Evolutionary conservation across 352 stramenopile species (phyloP), one percentile per base, ranked within the genome.

Genomic region (Phytopythium vexans): DNA sequence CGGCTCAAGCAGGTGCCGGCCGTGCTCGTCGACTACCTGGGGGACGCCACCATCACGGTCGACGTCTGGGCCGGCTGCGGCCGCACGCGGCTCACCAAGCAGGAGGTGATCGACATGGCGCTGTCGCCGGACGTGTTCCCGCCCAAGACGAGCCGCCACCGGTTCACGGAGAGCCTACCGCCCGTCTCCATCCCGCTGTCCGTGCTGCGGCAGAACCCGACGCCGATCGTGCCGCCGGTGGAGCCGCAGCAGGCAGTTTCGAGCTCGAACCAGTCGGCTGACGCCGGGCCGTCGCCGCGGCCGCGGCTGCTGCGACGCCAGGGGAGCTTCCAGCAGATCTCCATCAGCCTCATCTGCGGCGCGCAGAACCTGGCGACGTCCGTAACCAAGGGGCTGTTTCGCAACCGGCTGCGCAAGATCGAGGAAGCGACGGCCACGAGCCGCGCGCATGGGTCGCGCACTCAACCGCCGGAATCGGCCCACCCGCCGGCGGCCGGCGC

Each of bases 91-190:
- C 52, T 94, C 8, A 88, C 75, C 0, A 94, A 94, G 60, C 66
- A 86, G 53, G 77, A 94, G 31, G 82, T 94, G 8, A 88, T 94
- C 52, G 74, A 77, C 8, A 94, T 92, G 85, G 68, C 85, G 33
- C 68, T 92, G 32, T 93, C 82, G 16, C 68, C 82, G 4, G 77
- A 88, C 43, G 82, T 94, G 45, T 92, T 92, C 54, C 85, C 85
- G 21, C 80, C 82, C 14, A 92, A 94, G 68, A 94, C 85, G 9
- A 92, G 82, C 59, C 82, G 82, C 52, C 85, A 94, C 58, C 70
- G 77, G 8, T 92, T 94, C 52, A 88, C 77, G 0, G 82, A 92
- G 55, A 89, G 77, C 44, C 61, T 94, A 6, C 82, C 85, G 34
- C 85, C 85, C 5, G 86, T 94, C 57, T 93, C 82, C 16, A 90